Conservation (phyloP, 192 early-diverging fungal species). For the Podila epicladia region DNA sequence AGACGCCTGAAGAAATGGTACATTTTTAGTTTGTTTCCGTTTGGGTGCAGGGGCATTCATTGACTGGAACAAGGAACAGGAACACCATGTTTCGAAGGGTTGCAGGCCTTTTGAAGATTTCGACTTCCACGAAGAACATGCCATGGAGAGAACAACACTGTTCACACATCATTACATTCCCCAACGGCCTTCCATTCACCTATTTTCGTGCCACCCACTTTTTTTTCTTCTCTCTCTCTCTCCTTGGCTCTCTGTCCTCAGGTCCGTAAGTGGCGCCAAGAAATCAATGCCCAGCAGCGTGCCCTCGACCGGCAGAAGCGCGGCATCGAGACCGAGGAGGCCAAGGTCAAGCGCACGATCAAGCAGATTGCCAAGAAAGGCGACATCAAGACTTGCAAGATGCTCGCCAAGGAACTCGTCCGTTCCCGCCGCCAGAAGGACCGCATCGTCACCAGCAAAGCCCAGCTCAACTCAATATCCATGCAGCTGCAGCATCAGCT, state of each 20-base stretch:
- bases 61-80: too few relatives aligned
- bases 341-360: conserved; percentile 79
- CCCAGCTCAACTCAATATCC: conserved; percentile 90
- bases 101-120: too few relatives aligned
- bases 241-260: conserved; percentile 34
- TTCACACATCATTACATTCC: too few relatives aligned
- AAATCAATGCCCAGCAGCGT: conserved; percentile 87
- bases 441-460: conserved; percentile 86
- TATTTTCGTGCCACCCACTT: not conserved
- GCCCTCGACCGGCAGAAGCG: conserved; percentile 85
- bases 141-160: not conserved
- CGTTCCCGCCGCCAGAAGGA: conserved; percentile 81
- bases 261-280: conserved; percentile 92
- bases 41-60: not conserved
- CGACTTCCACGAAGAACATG: not conserved
- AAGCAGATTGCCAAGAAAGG: conserved; percentile 91
- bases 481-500: conserved; percentile 92
- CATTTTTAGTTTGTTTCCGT: not conserved
- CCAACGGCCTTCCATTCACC: not conserved
- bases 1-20: conserved; percentile 68
- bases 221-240: not conserved
- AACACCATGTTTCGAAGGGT: too few relatives aligned
- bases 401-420: conserved; percentile 88
- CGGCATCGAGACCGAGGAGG: conserved; percentile 84
- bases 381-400: conserved; percentile 75